phyloP scores from a whole-genome alignment of 106 monocot species.

The Ottelia alismoides region DNA sequence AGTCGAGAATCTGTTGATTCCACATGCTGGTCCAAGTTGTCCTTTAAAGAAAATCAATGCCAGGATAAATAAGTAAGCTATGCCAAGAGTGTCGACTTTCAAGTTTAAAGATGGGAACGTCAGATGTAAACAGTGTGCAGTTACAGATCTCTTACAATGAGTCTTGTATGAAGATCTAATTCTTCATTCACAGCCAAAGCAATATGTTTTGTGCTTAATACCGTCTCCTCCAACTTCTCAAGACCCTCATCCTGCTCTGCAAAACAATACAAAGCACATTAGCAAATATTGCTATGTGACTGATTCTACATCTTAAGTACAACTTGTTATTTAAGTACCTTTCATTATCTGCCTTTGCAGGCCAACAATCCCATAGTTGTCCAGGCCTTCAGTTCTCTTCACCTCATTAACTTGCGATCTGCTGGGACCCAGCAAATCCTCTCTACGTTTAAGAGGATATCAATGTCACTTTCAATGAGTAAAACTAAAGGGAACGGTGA shows the following conservation, averaged over 20 bases:
- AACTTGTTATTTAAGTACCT: conserved; percentile 1
- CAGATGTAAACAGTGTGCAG: not conserved
- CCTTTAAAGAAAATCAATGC: conserved; percentile 6
- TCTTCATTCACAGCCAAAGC: conserved; percentile 79
- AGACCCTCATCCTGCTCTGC: conserved; percentile 84
- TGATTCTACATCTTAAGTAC: not conserved
- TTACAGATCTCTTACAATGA: conserved; percentile 38
- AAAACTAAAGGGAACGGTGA: no score
- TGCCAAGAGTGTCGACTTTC: not conserved
- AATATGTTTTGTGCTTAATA: conserved; percentile 82
- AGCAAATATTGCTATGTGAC: no score
- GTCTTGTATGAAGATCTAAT: conserved; percentile 59
- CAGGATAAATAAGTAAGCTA: not conserved
- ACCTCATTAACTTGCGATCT: conserved; percentile 38
- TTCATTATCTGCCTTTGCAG: conserved; percentile 58
- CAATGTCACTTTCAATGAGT: not conserved
- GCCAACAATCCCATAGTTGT: conserved; percentile 50
- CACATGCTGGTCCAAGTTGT: conserved; percentile 34
- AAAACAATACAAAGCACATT: not conserved
- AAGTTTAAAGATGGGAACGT: not conserved
- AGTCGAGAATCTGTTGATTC: conserved; percentile 30
- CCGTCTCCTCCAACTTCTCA: conserved; percentile 65
- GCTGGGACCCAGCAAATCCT: conserved; percentile 48
- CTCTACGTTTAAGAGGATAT: conserved; percentile 17
- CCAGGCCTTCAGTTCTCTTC: conserved; percentile 41